phyloP scores from a whole-genome alignment of 768 basidiomycete genomes.

The Lentinula edodes region DNA sequence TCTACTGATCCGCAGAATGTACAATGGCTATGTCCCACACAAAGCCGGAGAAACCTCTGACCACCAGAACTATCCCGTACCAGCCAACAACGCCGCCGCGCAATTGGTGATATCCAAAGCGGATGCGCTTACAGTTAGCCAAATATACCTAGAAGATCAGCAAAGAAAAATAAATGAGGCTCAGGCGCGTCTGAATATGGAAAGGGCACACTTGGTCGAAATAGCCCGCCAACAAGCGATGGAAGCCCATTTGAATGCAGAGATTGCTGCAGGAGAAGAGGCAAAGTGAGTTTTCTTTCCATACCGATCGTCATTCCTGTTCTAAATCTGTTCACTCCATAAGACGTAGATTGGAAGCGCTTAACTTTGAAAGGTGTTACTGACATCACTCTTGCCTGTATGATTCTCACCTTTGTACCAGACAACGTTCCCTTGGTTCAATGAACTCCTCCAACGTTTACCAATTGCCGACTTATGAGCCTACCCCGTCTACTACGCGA shows the following conservation, averaged over 20 bases:
- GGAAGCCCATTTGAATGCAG: neutral
- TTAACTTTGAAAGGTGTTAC: neutral
- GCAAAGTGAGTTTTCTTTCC: neutral
- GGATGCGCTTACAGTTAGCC: neutral
- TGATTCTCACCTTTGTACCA: neutral
- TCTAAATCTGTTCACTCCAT: neutral
- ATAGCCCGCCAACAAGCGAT: neutral
- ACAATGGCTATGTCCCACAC: neutral
- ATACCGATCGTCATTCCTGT: neutral
- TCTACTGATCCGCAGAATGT: neutral
- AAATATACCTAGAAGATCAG: neutral
- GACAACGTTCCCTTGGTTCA: neutral
- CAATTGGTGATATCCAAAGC: neutral
- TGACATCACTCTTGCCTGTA: neutral
- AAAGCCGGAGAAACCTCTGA: neutral
- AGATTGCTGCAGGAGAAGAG: slow-evolving; percentile 1
- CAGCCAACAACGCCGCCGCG: neutral
- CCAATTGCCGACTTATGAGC: neutral
- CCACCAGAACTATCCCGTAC: neutral
- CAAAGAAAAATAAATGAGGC: neutral
- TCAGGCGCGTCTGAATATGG: neutral
- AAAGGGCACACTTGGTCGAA: neutral
- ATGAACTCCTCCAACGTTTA: too few relatives aligned
- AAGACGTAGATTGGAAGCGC: neutral
- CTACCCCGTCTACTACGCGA: neutral